Evolutionary conservation across 805 yeast genomes (phyloP).

Genomic region (Alloascoidea africana): DNA sequence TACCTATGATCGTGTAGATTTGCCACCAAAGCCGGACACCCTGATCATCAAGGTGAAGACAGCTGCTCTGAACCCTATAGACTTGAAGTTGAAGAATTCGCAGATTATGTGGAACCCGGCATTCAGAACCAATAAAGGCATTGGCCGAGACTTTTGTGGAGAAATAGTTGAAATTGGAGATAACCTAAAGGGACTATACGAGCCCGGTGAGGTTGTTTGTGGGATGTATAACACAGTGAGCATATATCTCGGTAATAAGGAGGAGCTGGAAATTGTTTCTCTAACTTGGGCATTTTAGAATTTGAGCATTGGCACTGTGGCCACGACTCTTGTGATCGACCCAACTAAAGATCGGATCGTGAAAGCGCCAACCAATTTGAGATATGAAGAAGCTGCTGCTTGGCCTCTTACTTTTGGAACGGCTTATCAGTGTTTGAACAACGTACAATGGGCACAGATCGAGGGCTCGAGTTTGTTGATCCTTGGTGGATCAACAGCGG

Average conservation of each 20-base stretch:
- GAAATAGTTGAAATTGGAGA: constrained; percentile 38
- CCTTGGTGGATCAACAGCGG: constrained; percentile 64
- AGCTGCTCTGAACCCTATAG: constrained; percentile 52
- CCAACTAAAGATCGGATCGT: constrained; percentile 33
- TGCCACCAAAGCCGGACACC: constrained; percentile 31
- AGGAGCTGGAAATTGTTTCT: not conserved
- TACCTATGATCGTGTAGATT: not conserved
- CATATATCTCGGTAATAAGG: constrained; percentile 22
- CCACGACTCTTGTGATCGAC: constrained; percentile 39
- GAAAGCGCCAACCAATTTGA: constrained; percentile 30
- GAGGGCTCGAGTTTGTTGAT: constrained; percentile 37
- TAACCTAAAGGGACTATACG: constrained; percentile 20
- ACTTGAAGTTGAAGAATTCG: constrained; percentile 41
- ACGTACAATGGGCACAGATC: constrained; percentile 18
- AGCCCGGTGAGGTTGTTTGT: constrained; percentile 48
- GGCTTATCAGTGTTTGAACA: constrained; percentile 28
- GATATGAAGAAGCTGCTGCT: constrained; percentile 45
- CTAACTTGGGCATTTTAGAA: constrained; percentile 21
- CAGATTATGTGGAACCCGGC: constrained; percentile 14
- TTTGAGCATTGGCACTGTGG: constrained; percentile 35
- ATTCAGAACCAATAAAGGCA: constrained; percentile 39
- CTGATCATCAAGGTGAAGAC: constrained; percentile 43
- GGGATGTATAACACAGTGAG: no score
- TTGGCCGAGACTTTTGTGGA: constrained; percentile 64
- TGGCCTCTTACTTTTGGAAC: constrained; percentile 53